Evolutionary conservation across 129 eudicot genomes (phyloP), one percentile per base, ranked within the genome.

Genomic region (Cynara cardunculus): DNA sequence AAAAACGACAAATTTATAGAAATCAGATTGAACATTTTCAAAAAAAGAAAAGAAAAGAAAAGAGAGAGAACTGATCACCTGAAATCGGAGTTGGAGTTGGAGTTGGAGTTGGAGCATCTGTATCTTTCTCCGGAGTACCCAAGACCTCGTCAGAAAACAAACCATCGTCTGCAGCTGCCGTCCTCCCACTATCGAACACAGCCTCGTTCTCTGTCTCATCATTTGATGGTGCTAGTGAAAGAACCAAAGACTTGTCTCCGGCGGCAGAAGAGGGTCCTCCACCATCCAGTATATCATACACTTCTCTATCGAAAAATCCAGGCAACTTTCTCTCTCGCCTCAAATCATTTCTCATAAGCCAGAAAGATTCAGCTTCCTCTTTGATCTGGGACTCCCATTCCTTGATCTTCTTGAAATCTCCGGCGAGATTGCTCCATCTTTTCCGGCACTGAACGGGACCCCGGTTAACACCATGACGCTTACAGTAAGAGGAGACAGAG

Each of bases 401-500:
- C 28, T 91, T 90, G 0, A 94, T 94, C 86, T 91, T 94, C 87
- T 90, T 94, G 69, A 76, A 94, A 49, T 94, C 98, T 1, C 98
- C 98, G 0, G 97, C 95, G 2, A 94, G 82, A 73, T 94, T 94
- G 78, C 98, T 91, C 98, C 98, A 94, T 32, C 98, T 81, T 85
- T 94, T 94, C 84, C 98, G 79, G 85, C 98, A 94, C 92, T 94
- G 98, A 35, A 91, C 97, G 13, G 98, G 96, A 0, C 97, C 98
- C 22, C 98, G 85, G 88, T 94, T 90, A 5, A 94, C 98, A 28
- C 98, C 98, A 21, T 90, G 97, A 28, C 94, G 83, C 73, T 89
- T 91, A 64, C 98, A 94, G 86, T 94, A 94, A 3, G 93, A 88
- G 0, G 97, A 90, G 0, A 94, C 93, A 10, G 97, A 87, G 0